Evolutionary conservation across 2,329 filamentous ascomycete genomes (phyloP), one percentile per base, ranked within the genome.

Genomic region (Cladosporium colombiae): DNA sequence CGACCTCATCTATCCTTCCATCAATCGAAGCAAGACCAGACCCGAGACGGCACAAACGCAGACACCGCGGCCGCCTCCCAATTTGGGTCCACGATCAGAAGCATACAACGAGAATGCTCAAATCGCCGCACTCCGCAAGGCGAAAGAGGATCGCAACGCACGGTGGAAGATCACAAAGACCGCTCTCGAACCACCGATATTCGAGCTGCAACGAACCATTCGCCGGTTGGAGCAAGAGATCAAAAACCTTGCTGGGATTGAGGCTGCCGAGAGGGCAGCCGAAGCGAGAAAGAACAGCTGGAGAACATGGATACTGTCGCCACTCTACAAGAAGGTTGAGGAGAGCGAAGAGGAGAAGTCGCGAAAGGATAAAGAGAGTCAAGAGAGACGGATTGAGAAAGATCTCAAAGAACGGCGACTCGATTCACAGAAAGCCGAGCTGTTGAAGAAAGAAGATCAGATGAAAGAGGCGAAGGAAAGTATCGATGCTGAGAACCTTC

Each of bases 331-430:
- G 62, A 70, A 69, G 65, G 27, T 31, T 50, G 68, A 70, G 59
- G 73, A 76, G 1, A 73, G 64, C 21, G 75, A 78, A n/a, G 74
- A 77, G 21, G 73, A 75, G 53, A 79, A 75, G 62, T 72, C 63
- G 65, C 68, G 62, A 3, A 78, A 78, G 64, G 74, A 74, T 40
- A 74, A 70, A 31, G 66, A 68, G 27, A 74, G 70, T 33, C 72
- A 75, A 66, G 72, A 77, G 69, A 74, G 76, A 56, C 71, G 66
- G 53, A 70, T 75, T 53, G 71, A 73, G 64, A 77, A 72, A 64
- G 70, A 75, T 62, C 69, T 77, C 65, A 79, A 78, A n/a, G 33
- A 57, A 21, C 21, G 33, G 2, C 55, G 31, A 25, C 31, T 37
- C 10, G 55, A 4, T 5, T 11, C 5, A 1, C 21, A 27, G n/a